A percentile compares a stretch with the other conserved stretches of the same genome.
These are phyloP conservation scores for Lactifluus volemus DNA, from an alignment of 768 basidiomycete species.

Conservation along the genomic window DNA sequence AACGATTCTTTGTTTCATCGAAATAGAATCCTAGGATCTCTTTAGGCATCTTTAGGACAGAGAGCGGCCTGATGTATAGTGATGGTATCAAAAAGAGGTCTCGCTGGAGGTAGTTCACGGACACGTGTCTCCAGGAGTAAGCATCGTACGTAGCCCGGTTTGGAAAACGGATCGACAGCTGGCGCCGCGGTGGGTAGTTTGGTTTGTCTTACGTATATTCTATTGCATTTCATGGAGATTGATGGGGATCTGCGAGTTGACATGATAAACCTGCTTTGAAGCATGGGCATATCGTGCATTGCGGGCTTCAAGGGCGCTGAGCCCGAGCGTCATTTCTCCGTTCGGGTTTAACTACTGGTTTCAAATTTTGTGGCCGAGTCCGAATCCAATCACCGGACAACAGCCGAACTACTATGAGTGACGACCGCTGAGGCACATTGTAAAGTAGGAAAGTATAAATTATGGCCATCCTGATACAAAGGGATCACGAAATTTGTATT, in stretches of 20 bases:
- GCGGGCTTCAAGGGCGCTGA: background rate
- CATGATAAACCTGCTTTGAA: background rate
- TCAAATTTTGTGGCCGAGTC: too few relatives aligned
- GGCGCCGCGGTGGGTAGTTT: background rate
- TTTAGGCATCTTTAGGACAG: slow-evolving; percentile 14
- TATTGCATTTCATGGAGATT: background rate
- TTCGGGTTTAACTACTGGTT: background rate
- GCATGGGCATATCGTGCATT: background rate
- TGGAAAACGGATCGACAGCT: background rate
- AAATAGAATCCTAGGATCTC: slow-evolving; percentile 25
- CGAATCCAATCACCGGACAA: too few relatives aligned
- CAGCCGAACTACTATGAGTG: too few relatives aligned
- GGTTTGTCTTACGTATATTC: background rate
- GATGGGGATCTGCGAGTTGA: slow-evolving; percentile 3
- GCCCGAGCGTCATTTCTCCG: background rate
- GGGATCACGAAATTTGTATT: too few relatives aligned
- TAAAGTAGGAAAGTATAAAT: too few relatives aligned
- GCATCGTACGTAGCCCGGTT: background rate
- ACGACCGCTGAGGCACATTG: too few relatives aligned
- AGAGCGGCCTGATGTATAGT: slow-evolving; percentile 1
- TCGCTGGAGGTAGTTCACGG: background rate
- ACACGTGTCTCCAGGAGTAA: background rate
- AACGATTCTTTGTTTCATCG: slow-evolving; percentile 20
- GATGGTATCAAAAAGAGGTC: background rate
- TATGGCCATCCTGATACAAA: too few relatives aligned